A percentile compares a stretch with the other conserved stretches of the same genome.
phyloP scores from a whole-genome alignment of 2,329 filamentous ascomycete species.

The Exophiala sp. region DNA sequence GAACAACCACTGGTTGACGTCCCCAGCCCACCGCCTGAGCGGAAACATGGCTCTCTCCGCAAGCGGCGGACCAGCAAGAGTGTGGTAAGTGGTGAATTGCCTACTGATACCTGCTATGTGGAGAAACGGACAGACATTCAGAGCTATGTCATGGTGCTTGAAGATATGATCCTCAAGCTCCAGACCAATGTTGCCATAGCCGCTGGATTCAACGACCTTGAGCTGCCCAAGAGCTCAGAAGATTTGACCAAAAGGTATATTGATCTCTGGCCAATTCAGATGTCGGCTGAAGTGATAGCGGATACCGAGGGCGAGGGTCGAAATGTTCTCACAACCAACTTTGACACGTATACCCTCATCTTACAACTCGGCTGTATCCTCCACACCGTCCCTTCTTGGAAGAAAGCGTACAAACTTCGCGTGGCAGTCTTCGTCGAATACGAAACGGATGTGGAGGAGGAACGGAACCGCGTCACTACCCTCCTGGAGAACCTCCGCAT shows the following conservation, averaged over 20 bases:
- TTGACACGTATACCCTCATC: conserved; percentile 86
- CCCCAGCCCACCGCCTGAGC: conserved; percentile 42
- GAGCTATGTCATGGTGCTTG: conserved; percentile 74
- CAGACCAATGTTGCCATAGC: conserved; percentile 81
- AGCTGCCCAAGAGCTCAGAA: conserved; percentile 59
- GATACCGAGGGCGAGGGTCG: conserved; percentile 41
- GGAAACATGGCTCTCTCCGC: conserved; percentile 15
- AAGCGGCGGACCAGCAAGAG: conserved; percentile 21
- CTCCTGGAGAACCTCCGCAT: conserved; percentile 77
- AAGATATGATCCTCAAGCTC: conserved; percentile 70
- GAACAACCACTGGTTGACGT: conserved; percentile 54
- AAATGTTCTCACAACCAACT: conserved; percentile 75
- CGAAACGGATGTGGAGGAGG: conserved; percentile 74
- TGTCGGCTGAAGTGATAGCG: conserved; percentile 73
- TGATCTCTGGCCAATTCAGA: conserved; percentile 87
- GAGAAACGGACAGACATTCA: conserved; percentile 64
- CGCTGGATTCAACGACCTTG: conserved; percentile 70
- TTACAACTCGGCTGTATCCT: conserved; percentile 80
- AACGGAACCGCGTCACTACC: conserved; percentile 63
- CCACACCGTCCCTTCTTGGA: conserved; percentile 75
- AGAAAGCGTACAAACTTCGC: conserved; percentile 63
- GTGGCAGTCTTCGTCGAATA: conserved; percentile 88
- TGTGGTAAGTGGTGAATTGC: conserved; percentile 52
- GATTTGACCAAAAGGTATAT: conserved; percentile 67
- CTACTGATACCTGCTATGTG: conserved; percentile 63